A percentile compares a stretch with the other conserved stretches of the same genome.
Conservation (phyloP, 176 grass and related monocot genomes). For the Carex parvula region DNA sequence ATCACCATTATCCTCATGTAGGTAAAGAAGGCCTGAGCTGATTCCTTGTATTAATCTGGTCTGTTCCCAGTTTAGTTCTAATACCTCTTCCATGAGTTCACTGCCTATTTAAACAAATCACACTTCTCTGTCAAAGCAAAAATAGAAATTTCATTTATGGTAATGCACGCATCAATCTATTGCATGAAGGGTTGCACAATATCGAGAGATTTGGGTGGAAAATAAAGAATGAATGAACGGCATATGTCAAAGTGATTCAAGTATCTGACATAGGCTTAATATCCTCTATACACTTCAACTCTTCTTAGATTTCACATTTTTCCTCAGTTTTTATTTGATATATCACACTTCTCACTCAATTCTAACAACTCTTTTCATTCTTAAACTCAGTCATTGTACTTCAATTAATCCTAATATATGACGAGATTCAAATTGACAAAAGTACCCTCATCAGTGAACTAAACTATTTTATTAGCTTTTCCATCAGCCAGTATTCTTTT, state of each 20-base stretch:
- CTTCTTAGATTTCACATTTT: not conserved
- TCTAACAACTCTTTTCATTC: not conserved
- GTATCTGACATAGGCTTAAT: not conserved
- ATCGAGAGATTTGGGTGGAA: not conserved
- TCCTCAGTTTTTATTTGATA: not conserved
- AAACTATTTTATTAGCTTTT: not conserved
- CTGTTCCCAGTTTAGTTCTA: slow-evolving; percentile 13
- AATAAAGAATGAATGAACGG: not conserved
- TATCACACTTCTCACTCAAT: not conserved
- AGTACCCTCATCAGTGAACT: not conserved
- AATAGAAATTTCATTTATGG: not conserved
- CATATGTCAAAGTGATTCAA: not conserved
- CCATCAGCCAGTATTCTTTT: no score
- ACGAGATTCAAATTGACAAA: no score
- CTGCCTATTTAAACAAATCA: no score
- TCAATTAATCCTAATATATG: no score
- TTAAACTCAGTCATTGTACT: not conserved
- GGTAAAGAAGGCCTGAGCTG: not conserved
- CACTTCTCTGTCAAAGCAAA: not conserved
- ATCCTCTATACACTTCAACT: not conserved
- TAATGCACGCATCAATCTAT: not conserved
- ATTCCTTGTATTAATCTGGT: not conserved
- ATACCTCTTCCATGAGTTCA: not conserved
- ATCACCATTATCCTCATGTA: slow-evolving; percentile 22
- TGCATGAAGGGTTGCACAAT: no score